phyloP scores from a whole-genome alignment of 306 rosid genomes.

The Quercus suber region DNA sequence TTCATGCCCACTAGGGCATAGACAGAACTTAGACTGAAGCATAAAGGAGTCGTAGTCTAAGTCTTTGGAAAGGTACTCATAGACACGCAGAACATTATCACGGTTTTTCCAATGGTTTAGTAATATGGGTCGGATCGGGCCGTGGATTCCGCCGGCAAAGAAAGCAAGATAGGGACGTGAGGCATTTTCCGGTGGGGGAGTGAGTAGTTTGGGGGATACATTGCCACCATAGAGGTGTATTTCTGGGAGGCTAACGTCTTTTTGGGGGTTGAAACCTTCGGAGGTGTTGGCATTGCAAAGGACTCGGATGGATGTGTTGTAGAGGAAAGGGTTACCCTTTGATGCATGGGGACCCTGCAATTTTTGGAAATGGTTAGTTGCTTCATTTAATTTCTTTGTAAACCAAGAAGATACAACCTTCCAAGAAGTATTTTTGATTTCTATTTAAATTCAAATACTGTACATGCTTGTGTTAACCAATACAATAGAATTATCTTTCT shows the following conservation, averaged over 20 bases:
- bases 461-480: too few relatives aligned
- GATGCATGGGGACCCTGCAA: constrained; percentile 69
- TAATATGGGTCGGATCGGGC: constrained; percentile 64
- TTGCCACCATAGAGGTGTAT: constrained; percentile 63
- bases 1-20: constrained; percentile 86
- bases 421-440: too few relatives aligned
- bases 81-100: constrained; percentile 42
- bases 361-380: background rate
- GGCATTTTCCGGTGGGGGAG: constrained; percentile 35
- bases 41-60: constrained; percentile 60
- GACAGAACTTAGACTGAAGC: constrained; percentile 72
- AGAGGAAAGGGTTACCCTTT: constrained; percentile 54
- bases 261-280: constrained; percentile 84
- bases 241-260: constrained; percentile 79
- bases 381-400: too few relatives aligned
- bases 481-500: too few relatives aligned
- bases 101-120: constrained; percentile 58
- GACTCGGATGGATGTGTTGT: constrained; percentile 71
- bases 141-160: constrained; percentile 86
- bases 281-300: constrained; percentile 86
- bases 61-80: constrained; percentile 65
- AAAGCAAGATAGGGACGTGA: constrained; percentile 57
- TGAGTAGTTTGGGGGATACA: constrained; percentile 47
- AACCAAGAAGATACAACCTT: too few relatives aligned
- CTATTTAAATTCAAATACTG: too few relatives aligned